Evolutionary conservation across 768 basidiomycete species (phyloP).

Genomic region (Termitomyces eurrhizus): DNA sequence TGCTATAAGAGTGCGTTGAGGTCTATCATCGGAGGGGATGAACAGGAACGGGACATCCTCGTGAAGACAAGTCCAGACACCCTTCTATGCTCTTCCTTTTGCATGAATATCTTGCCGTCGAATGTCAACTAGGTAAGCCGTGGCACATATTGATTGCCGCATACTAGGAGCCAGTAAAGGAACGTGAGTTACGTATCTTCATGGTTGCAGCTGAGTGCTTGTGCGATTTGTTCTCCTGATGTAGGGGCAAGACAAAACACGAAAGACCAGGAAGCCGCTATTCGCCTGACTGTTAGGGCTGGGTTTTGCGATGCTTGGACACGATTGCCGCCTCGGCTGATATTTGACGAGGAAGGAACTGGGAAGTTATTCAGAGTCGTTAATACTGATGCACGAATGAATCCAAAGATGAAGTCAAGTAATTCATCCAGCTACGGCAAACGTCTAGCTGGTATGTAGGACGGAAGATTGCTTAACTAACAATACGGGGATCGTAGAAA

Average conservation of each 20-base stretch:
- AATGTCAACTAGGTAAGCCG: slow-evolving; percentile 19
- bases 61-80: not conserved
- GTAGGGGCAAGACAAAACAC: slow-evolving; percentile 19
- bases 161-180: slow-evolving; percentile 21
- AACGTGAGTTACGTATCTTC: slow-evolving; percentile 11
- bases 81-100: slow-evolving; percentile 3
- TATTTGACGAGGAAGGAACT: slow-evolving; percentile 18
- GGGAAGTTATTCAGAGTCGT: slow-evolving; percentile 15
- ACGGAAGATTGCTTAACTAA: not conserved
- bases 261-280: slow-evolving; percentile 15
- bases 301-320: slow-evolving; percentile 18
- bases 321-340: slow-evolving; percentile 18
- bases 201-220: slow-evolving; percentile 10
- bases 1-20: slow-evolving; percentile 20
- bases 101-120: slow-evolving; percentile 1
- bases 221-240: slow-evolving; percentile 17
- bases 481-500: not conserved
- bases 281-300: slow-evolving; percentile 17
- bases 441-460: not conserved
- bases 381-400: not conserved
- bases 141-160: slow-evolving; percentile 19
- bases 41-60: slow-evolving; percentile 14
- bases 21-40: slow-evolving; percentile 22
- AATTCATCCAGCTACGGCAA: not conserved
- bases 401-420: not conserved